Evolutionary conservation across 371 early-diverging fungal genomes (phyloP), one percentile per base, ranked within the genome.

Genomic region (Mucor lusitanicus): DNA sequence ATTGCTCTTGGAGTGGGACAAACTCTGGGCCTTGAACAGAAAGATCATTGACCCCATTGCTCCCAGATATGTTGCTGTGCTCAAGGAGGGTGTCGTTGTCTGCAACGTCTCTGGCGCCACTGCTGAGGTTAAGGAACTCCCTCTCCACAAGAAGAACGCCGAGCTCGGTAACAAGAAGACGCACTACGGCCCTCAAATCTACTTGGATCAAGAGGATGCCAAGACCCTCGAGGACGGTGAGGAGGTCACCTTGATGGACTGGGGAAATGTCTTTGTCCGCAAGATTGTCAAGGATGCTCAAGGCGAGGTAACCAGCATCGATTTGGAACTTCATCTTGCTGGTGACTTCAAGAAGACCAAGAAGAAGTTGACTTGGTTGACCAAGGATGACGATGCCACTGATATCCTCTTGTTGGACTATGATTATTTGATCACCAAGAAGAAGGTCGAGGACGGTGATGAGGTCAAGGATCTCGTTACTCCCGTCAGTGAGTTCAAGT

Each of bases 1-100:
- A 42, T 82, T 97, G 59, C 80, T 94, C 63, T 83, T 98, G 60
- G 97, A 98, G 75, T 99, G 99, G 99, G 99, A 99, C 87, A 99
- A 99, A 85, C 88, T 99, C 59, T 99, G 99, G 99, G 90, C 99
- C 21, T 76, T 96, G 56, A 99, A 99, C 90, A 98, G 97, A 77
- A 96, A 97, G 88, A 84, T 93, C 59, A 97, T 99, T 71, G 99
- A 99, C 77, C 96, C 96, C 3, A 79, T 93, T 67, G 92, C 98
- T 17, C 97, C 97, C 32, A 89, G 99, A 64, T 94, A 95, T 76
- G 93, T 93, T 19, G 96, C 96, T 21, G 73, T 99, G 50, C 78
- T 81, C 42, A 76, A 80, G 61, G 87, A 89, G 19, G 82, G 88
- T 44, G 78, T 89, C 82, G 89, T 87, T 68, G 84, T 88, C 64